A percentile compares a stretch with the other conserved stretches of the same genome.
Evolutionary conservation across 1,284 basidiomycete genomes (phyloP).

Genomic region (Ganoderma meredithae): DNA sequence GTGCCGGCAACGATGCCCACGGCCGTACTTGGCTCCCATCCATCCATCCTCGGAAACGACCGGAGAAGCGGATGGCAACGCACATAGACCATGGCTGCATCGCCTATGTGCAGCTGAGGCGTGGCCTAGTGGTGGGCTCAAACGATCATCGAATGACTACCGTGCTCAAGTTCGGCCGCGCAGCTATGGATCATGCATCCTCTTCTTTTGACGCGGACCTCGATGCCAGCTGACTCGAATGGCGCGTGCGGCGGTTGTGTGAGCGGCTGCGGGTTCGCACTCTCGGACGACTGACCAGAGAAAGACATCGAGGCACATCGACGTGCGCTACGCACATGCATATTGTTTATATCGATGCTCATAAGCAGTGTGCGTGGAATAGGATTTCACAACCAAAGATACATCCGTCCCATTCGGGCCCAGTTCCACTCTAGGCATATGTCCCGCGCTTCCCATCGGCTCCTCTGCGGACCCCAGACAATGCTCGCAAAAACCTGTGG

Average conservation of each 20-base stretch:
- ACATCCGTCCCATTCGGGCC: neutral
- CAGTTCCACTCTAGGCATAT: neutral
- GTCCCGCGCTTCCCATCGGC: neutral
- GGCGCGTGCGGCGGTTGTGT: neutral
- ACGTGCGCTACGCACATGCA: neutral
- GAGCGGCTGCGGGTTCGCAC: neutral
- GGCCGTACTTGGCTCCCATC: neutral
- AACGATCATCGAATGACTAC: neutral
- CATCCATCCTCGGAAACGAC: slow-evolving; percentile 1
- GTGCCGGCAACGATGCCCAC: neutral
- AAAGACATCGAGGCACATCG: neutral
- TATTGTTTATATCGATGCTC: neutral
- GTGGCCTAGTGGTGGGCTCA: neutral
- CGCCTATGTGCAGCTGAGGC: neutral
- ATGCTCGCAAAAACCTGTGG: neutral
- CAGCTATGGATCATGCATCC: neutral
- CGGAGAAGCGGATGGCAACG: neutral
- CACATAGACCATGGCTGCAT: neutral
- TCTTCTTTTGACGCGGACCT: neutral
- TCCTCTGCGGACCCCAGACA: neutral
- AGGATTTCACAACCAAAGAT: neutral
- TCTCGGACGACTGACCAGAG: neutral
- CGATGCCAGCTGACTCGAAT: slow-evolving; percentile 1
- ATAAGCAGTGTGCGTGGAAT: neutral
- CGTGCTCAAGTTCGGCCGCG: neutral